These are phyloP conservation scores for Spathaspora hagerdaliae DNA, from an alignment of 805 yeast species.

Conservation along the genomic window DNA sequence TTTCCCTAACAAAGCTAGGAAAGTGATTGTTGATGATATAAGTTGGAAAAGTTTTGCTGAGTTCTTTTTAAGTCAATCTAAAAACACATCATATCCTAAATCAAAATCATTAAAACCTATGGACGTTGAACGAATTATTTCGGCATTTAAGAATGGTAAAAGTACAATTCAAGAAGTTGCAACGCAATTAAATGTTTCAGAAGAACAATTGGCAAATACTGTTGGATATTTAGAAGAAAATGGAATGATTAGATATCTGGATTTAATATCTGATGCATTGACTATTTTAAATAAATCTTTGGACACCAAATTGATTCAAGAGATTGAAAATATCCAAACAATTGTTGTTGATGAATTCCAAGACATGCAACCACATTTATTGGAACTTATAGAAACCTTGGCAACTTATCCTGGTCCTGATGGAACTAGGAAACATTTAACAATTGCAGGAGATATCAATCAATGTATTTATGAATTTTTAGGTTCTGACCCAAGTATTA, in stretches of 20 bases:
- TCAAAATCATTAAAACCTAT: constrained; percentile 6
- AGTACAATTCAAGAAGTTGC: constrained; percentile 20
- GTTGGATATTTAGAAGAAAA: constrained; percentile 25
- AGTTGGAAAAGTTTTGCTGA: constrained; percentile 42
- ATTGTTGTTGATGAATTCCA: constrained; percentile 72
- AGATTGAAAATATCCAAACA: constrained; percentile 22
- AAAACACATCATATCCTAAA: constrained; percentile 8
- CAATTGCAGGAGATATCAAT: constrained; percentile 67
- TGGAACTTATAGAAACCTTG: constrained; percentile 38
- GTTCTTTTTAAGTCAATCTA: constrained; percentile 33
- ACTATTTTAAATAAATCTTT: constrained; percentile 25
- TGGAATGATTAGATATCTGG: constrained; percentile 34
- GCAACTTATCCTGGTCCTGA: constrained; percentile 31
- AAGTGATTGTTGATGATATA: constrained; percentile 47
- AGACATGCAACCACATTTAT: constrained; percentile 54
- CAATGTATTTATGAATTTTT: constrained; percentile 69
- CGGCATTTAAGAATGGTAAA: constrained; percentile 18
- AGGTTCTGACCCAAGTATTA: constrained; percentile 42
- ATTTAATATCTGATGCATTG: constrained; percentile 30
- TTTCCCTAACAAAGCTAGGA: constrained; percentile 13
- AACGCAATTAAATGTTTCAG: constrained; percentile 16
- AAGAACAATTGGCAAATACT: constrained; percentile 23
- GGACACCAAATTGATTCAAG: constrained; percentile 11
- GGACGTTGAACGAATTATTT: constrained; percentile 21
- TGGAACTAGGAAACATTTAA: constrained; percentile 43